Conservation (phyloP, 2,329 filamentous ascomycete genomes). For the Bipolaris bicolor region DNA sequence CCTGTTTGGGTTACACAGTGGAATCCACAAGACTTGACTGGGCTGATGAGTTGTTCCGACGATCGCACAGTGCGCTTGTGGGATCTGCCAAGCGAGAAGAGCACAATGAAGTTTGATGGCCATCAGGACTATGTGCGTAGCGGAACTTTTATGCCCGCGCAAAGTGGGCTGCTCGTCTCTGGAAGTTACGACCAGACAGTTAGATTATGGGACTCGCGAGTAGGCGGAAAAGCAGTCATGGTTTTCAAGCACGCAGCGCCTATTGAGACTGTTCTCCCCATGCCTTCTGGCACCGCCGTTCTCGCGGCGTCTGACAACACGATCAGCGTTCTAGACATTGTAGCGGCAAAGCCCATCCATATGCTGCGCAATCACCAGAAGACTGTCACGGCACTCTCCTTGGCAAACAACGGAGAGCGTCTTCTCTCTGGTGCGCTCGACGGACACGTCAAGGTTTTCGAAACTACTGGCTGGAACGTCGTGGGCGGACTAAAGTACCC, state of each 20-base stretch:
- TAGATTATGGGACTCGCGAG: slow-evolving; percentile 88
- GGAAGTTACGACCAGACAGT: slow-evolving; percentile 96
- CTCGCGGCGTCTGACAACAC: slow-evolving; percentile 84
- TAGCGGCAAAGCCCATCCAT: slow-evolving; percentile 85
- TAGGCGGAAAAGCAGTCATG: slow-evolving; percentile 72
- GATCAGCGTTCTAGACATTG: slow-evolving; percentile 89
- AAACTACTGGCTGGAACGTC: slow-evolving; percentile 93
- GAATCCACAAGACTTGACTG: slow-evolving; percentile 86
- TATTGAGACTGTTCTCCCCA: slow-evolving; percentile 84
- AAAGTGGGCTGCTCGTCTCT: slow-evolving; percentile 75
- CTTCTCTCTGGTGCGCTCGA: slow-evolving; percentile 89
- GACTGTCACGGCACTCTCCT: slow-evolving; percentile 85
- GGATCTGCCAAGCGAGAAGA: slow-evolving; percentile 84
- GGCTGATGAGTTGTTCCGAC: slow-evolving; percentile 86
- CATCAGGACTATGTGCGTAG: slow-evolving; percentile 92
- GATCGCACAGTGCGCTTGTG: slow-evolving; percentile 92
- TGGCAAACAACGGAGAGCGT: slow-evolving; percentile 80
- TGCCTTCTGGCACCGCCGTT: slow-evolving; percentile 84
- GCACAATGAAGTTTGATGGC: slow-evolving; percentile 78
- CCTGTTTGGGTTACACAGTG: slow-evolving; percentile 92
- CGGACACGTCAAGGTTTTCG: slow-evolving; percentile 96
- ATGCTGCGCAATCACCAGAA: slow-evolving; percentile 95
- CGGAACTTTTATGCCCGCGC: slow-evolving; percentile 81
- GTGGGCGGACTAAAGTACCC: slow-evolving; percentile 95
- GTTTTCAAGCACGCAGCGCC: slow-evolving; percentile 93